Conservation (phyloP, 2,329 filamentous ascomycete genomes). For the Xylogone sp. region DNA sequence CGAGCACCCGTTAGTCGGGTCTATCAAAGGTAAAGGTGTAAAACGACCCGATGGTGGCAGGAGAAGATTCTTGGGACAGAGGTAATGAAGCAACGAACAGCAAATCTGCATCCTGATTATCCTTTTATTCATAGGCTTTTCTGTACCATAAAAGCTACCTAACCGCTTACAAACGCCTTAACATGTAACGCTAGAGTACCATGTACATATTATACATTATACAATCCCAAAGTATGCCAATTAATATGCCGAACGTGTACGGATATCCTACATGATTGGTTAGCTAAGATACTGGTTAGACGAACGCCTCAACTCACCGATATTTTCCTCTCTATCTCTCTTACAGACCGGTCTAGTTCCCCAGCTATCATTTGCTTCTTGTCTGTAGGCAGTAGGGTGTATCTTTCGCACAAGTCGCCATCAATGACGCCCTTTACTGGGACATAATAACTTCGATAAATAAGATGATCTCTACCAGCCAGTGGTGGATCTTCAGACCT, state of each 20-base stretch:
- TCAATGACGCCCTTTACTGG: constrained; percentile 97
- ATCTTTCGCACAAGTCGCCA: constrained; percentile 93
- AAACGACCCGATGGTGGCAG: constrained; percentile 27
- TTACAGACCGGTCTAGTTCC: constrained; percentile 83
- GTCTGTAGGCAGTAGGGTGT: constrained; percentile 76
- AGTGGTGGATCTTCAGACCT: constrained; percentile 82
- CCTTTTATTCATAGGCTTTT: neutral
- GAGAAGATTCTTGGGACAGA: constrained; percentile 26
- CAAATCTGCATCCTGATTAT: constrained; percentile 1
- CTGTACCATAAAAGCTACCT: constrained; percentile 12
- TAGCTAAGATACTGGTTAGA: constrained; percentile 10
- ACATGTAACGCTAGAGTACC: constrained; percentile 17
- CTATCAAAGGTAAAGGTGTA: constrained; percentile 39
- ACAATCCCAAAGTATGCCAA: constrained; percentile 9
- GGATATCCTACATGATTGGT: constrained; percentile 43
- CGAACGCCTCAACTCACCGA: constrained; percentile 45
- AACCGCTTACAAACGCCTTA: constrained; percentile 13
- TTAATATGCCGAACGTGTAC: constrained; percentile 51
- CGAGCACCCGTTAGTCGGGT: constrained; percentile 54
- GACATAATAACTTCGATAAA: constrained; percentile 93
- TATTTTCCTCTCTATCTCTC: constrained; percentile 96
- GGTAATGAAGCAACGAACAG: constrained; percentile 9
- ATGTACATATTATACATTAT: constrained; percentile 4
- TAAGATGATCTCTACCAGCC: constrained; percentile 89
- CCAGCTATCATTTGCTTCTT: constrained; percentile 94